phyloP scores from a whole-genome alignment of 1,139 yeast species.

The Lodderomyces pseudojiufengensis region DNA sequence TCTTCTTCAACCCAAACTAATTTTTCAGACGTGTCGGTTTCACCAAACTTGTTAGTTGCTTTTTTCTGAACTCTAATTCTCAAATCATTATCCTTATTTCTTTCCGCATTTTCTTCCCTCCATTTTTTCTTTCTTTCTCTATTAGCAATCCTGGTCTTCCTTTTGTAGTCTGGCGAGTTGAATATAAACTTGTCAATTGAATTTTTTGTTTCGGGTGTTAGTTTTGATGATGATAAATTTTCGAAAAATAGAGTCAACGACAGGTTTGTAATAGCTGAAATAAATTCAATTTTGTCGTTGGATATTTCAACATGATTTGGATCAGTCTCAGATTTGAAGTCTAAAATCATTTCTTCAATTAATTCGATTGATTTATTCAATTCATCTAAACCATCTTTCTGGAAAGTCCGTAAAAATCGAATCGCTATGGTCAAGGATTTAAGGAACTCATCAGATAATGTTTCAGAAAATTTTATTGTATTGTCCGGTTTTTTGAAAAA shows the following conservation, averaged over 20 bases:
- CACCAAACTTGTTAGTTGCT: slow-evolving; percentile 68
- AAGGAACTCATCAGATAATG: neutral
- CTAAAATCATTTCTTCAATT: slow-evolving; percentile 25
- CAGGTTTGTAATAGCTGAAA: slow-evolving; percentile 28
- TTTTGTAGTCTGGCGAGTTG: slow-evolving; percentile 44
- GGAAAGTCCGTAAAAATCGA: slow-evolving; percentile 21
- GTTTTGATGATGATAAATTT: slow-evolving; percentile 19
- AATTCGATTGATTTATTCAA: slow-evolving; percentile 19
- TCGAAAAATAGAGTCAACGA: slow-evolving; percentile 30
- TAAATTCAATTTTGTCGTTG: slow-evolving; percentile 18
- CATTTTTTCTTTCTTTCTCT: slow-evolving; percentile 86
- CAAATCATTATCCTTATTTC: slow-evolving; percentile 85
- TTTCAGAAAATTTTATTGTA: slow-evolving; percentile 7
- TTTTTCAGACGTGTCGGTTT: slow-evolving; percentile 48
- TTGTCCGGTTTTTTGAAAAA: slow-evolving; percentile 15
- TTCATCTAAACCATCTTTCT: neutral
- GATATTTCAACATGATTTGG: slow-evolving; percentile 7
- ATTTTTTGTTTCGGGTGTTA: slow-evolving; percentile 15
- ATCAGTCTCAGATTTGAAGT: slow-evolving; percentile 15
- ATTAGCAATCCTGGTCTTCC: slow-evolving; percentile 64
- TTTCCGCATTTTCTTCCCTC: slow-evolving; percentile 78
- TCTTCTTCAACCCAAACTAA: slow-evolving; percentile 75
- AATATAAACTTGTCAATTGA: slow-evolving; percentile 25
- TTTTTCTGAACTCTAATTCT: slow-evolving; percentile 72
- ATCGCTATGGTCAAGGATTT: slow-evolving; percentile 40